Evolutionary conservation across 176 grass and related monocot genomes (phyloP).

Genomic region (Alloteropsis semialata): DNA sequence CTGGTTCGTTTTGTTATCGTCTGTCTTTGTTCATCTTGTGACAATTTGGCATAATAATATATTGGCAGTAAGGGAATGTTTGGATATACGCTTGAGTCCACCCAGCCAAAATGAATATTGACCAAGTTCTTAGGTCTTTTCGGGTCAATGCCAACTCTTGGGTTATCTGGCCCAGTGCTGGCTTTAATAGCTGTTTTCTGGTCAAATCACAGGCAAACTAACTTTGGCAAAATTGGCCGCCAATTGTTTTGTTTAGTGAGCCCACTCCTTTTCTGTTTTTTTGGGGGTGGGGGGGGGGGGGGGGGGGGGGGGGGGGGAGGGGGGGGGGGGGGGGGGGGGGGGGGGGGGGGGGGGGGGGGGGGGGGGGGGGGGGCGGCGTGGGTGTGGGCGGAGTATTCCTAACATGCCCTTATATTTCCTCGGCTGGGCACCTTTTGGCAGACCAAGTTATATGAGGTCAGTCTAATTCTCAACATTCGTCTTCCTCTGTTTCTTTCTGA

Average conservation of each 20-base stretch:
- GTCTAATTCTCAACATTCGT: slow-evolving; percentile 4
- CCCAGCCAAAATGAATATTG: neutral
- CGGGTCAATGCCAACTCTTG: neutral
- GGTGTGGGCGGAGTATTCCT: too few relatives aligned
- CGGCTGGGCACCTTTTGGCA: neutral
- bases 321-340: too few relatives aligned
- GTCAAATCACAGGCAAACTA: neutral
- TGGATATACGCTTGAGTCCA: neutral
- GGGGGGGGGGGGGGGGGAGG: too few relatives aligned
- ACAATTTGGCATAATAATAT: neutral
- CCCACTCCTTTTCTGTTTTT: too few relatives aligned
- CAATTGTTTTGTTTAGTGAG: neutral
- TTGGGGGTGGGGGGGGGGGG: too few relatives aligned
- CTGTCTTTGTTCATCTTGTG: slow-evolving; percentile 9
- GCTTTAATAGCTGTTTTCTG: neutral
- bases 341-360: too few relatives aligned
- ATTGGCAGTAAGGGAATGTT: neutral
- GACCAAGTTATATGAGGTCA: neutral
- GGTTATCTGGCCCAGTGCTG: neutral
- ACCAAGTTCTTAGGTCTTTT: neutral
- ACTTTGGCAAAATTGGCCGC: neutral
- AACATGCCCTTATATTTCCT: neutral
- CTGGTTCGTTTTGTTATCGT: slow-evolving; percentile 54
- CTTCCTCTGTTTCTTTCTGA: neutral
- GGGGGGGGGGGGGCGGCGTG: too few relatives aligned